Conservation (phyloP, 2,329 filamentous ascomycete genomes). For the Talaromyces sp. region DNA sequence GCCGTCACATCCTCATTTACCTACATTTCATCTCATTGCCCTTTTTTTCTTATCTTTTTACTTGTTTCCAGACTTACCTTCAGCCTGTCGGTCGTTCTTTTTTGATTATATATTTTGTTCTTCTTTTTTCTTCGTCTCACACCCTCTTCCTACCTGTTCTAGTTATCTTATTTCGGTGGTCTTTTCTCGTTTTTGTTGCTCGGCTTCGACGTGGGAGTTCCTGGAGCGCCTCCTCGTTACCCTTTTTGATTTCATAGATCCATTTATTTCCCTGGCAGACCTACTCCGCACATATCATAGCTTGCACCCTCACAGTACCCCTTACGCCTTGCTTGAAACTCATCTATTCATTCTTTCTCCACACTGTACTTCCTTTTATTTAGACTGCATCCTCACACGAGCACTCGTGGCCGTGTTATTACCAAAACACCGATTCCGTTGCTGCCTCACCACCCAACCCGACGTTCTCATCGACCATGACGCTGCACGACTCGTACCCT, state of each 20-base stretch:
- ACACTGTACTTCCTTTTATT: conserved; percentile 11
- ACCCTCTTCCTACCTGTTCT: background rate
- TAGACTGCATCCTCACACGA: conserved; percentile 15
- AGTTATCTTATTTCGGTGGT: background rate
- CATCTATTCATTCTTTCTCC: conserved; percentile 8
- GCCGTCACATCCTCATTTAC: background rate
- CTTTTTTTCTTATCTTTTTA: background rate
- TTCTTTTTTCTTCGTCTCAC: conserved; percentile 19
- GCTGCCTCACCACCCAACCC: background rate
- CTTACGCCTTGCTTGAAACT: conserved; percentile 15
- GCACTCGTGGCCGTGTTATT: conserved; percentile 11
- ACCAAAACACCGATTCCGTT: background rate
- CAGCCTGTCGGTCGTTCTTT: conserved; percentile 3
- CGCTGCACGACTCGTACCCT: conserved; percentile 24
- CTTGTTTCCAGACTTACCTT: conserved; percentile 3
- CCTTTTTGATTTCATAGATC: conserved; percentile 19
- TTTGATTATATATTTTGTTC: conserved; percentile 14
- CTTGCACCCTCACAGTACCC: conserved; percentile 17
- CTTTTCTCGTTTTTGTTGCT: conserved; percentile 1
- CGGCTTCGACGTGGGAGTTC: conserved; percentile 17
- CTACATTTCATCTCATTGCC: background rate
- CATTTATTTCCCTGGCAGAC: conserved; percentile 13
- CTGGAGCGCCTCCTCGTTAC: conserved; percentile 15
- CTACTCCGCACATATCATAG: conserved; percentile 4
- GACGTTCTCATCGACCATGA: conserved; percentile 6